Percentiles rank a stretch among this genome's conserved stretches.
Conservation (phyloP, 1,139 yeast genomes). For the Suhomyces bribrorum region DNA sequence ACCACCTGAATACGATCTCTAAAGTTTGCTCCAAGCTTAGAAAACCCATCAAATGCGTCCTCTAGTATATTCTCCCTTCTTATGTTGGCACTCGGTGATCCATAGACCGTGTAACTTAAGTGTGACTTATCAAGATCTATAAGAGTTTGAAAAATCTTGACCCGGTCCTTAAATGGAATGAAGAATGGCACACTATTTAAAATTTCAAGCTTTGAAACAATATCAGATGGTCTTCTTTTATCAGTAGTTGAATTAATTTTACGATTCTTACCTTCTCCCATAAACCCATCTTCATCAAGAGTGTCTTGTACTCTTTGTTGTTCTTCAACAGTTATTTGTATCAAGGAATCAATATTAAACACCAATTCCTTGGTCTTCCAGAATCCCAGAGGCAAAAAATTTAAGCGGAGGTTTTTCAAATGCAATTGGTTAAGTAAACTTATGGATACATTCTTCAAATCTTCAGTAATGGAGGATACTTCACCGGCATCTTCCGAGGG, state of each 20-base stretch:
- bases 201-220: conserved; percentile 41
- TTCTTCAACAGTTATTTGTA: conserved; percentile 41
- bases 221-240: conserved; percentile 4
- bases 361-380: conserved; percentile 50
- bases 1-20: conserved; percentile 63
- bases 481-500: conserved; percentile 21
- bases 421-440: conserved; percentile 68
- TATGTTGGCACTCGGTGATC: conserved; percentile 54
- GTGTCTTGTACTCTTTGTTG: conserved; percentile 27
- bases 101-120: too few species aligned
- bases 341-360: conserved; percentile 32
- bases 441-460: conserved; percentile 43
- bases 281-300: conserved; percentile 17
- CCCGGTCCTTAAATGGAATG: conserved; percentile 73
- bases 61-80: conserved; percentile 68
- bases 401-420: conserved; percentile 64
- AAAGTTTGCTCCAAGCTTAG: conserved; percentile 45
- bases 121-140: conserved; percentile 57
- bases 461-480: conserved; percentile 8
- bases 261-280: neutral
- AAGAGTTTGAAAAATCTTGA: conserved; percentile 66
- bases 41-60: conserved; percentile 70
- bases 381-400: conserved; percentile 53
- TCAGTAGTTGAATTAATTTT: neutral
- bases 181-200: conserved; percentile 74